phyloP scores from a whole-genome alignment of 1,284 basidiomycete species.

The Agroathelia rolfsii region DNA sequence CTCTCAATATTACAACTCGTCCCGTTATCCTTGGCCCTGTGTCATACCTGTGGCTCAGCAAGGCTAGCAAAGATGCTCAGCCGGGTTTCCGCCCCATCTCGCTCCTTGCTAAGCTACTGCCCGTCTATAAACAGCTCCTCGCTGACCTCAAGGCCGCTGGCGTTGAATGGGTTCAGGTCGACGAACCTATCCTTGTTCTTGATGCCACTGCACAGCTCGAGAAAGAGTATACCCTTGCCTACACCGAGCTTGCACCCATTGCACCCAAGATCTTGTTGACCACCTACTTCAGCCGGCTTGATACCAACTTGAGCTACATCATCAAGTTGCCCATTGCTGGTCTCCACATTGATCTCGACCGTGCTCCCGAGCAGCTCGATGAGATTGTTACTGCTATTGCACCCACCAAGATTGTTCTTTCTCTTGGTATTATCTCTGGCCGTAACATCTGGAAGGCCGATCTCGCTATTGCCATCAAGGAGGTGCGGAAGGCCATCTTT shows the following conservation, averaged over 20 bases:
- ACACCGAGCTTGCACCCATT: conserved; percentile 74
- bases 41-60: conserved; percentile 92
- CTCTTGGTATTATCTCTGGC: conserved; percentile 94
- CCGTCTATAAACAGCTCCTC: conserved; percentile 89
- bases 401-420: conserved; percentile 73
- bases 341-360: conserved; percentile 95
- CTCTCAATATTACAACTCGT: conserved; percentile 82
- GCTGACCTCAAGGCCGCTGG: conserved; percentile 89
- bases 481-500: conserved; percentile 79
- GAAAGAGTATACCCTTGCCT: conserved; percentile 76
- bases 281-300: conserved; percentile 96
- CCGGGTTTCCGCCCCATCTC: conserved; percentile 86
- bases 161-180: conserved; percentile 91
- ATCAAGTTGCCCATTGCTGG: conserved; percentile 90
- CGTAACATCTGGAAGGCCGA: conserved; percentile 99
- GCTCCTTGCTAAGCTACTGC: conserved; percentile 83
- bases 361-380: conserved; percentile 86
- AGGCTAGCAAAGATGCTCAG: conserved; percentile 82
- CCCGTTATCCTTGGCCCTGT: conserved; percentile 95
- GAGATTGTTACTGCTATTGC: conserved; percentile 79
- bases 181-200: conserved; percentile 94
- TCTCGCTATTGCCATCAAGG: conserved; percentile 75
- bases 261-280: conserved; percentile 90
- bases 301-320: conserved; percentile 83
- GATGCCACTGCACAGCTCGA: conserved; percentile 77